phyloP scores from a whole-genome alignment of 176 grass and related monocot genomes.

The Aegilops umbellulata region DNA sequence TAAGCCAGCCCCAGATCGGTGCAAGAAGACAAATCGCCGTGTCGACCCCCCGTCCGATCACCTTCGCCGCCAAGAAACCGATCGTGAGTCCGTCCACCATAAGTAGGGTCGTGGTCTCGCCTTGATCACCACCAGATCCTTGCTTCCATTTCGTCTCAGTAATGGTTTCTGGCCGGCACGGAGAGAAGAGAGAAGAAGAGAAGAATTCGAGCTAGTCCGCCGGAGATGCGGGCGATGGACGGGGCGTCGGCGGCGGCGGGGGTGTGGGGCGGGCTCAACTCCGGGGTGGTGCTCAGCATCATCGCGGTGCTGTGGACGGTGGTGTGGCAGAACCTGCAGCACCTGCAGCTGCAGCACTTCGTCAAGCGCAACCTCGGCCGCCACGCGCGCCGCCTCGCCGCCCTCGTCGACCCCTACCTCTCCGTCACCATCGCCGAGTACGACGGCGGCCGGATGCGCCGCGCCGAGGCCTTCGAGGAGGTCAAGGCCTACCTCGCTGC shows the following conservation, averaged over 20 bases:
- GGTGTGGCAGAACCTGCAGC: constrained; percentile 50
- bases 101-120: background rate
- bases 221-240: background rate
- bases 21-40: background rate
- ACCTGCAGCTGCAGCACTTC: constrained; percentile 36
- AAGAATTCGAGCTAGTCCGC: background rate
- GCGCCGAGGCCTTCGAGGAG: constrained; percentile 52
- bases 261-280: constrained; percentile 31
- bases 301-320: constrained; percentile 41
- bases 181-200: background rate
- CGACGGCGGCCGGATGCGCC: constrained; percentile 34
- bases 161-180: background rate
- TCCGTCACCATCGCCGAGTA: constrained; percentile 51
- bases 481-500: constrained; percentile 52
- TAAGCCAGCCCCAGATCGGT: background rate
- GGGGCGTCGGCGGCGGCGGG: background rate
- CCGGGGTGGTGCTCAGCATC: constrained; percentile 46
- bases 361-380: constrained; percentile 30
- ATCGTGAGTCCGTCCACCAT: background rate
- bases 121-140: background rate
- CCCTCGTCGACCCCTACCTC: constrained; percentile 49
- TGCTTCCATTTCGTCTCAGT: background rate
- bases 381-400: constrained; percentile 30
- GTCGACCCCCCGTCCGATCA: background rate
- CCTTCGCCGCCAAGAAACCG: background rate